A percentile compares a stretch with the other conserved stretches of the same genome.
These are phyloP conservation scores for Cunninghamia lanceolata DNA, from an alignment of 75 land plant genomes.

Conservation along the genomic window DNA sequence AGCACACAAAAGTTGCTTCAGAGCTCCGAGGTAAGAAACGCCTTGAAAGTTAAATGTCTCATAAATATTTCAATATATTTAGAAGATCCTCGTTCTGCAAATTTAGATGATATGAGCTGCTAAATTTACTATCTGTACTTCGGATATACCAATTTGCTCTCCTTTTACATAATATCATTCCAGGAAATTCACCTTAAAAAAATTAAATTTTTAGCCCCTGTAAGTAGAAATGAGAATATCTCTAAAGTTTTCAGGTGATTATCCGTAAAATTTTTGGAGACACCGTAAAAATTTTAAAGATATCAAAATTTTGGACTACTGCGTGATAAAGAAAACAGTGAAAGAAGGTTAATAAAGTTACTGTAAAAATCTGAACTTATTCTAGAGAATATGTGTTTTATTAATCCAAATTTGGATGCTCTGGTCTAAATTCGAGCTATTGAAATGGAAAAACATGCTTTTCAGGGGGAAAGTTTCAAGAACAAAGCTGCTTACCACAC, in stretches of 20 bases:
- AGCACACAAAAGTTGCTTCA: not conserved
- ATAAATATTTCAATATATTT: not conserved
- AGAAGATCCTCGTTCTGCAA: not conserved
- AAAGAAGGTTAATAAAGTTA: not conserved
- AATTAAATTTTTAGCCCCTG: not conserved
- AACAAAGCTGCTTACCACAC: not conserved
- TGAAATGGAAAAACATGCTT: not conserved
- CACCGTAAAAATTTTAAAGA: too few relatives aligned
- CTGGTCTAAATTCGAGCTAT: not conserved
- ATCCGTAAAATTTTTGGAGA: not conserved
- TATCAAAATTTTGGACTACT: not conserved
- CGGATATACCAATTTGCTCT: not conserved
- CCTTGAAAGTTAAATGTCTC: not conserved
- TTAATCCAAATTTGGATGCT: not conserved
- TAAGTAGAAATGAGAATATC: not conserved
- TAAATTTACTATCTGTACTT: not conserved
- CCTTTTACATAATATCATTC: not conserved
- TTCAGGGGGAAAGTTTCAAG: conserved; percentile 10
- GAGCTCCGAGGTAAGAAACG: not conserved
- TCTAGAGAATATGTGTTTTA: not conserved
- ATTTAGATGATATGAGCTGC: not conserved
- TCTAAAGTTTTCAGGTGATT: not conserved
- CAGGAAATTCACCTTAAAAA: not conserved
- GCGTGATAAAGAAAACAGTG: not conserved
- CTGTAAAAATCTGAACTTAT: not conserved